Evolutionary conservation across 176 grass and related monocot species (phyloP), one percentile per base, ranked within the genome.

Genomic region (Cymbopogon citratus): DNA sequence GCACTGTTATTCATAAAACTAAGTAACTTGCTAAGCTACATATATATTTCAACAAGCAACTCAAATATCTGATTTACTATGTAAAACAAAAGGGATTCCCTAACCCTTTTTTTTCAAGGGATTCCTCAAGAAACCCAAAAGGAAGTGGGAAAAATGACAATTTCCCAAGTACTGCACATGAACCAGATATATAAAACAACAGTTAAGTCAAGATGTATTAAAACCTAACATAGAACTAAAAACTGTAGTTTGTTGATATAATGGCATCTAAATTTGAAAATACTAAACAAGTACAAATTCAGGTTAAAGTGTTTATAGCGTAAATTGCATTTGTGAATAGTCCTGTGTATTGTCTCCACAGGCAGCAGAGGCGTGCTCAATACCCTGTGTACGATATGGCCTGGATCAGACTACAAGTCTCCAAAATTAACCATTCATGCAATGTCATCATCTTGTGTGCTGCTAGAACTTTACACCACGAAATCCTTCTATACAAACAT

Each of bases 21-120:
- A 59, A 35, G 7, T 10, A 25, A 63, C 28, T 67, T 6, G 12
- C 19, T 43, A 81, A 69, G 68, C 61, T 81, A 15, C 31, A 62
- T 9, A 45, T 36, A 62, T 5, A 81, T 39, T 49, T 64, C 4
- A 66, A 34, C 19, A 44, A 65, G 13, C 41, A 65, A 52, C 6
- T 74, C 26, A 46, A 21, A 45, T 74, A 63, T 60, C 27, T 61
- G 40, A 41, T 29, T 29, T 73, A 85, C 41, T 73, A 85, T 31
- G 44, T 54, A 79, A 71, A 77, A 62, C 15, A 81, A 74, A 74
- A 74, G 12, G 12, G 31, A 38, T 67, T 12, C 40, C 41, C 24
- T 54, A 9, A 41, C 39, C 33, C 41, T 12, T 69, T 13, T 54
- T 41, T 61, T 7, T 45, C 74, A 15, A 62, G 48, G 4, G 31